Evolutionary conservation across 352 stramenopile species (phyloP), one percentile per base, ranked within the genome.

Genomic region (Aphanomyces cochlioides): DNA sequence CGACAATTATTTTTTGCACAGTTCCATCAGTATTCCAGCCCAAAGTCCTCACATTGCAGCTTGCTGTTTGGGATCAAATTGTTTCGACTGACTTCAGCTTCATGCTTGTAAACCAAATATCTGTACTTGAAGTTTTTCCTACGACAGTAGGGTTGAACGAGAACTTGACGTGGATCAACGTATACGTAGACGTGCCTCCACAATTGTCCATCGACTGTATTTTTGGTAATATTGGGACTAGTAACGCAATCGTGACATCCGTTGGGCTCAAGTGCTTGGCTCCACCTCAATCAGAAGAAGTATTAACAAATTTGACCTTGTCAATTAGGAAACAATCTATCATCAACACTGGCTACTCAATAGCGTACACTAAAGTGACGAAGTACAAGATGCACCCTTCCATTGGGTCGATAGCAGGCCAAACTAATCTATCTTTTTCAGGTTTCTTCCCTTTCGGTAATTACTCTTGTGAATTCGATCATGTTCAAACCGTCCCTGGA

Each of bases 361-460:
- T 61, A 3, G 7, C 54, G 6, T 61, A 41, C 54, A 19, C 19
- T 17, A 61, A 61, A 37, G 28, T 45, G 3, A 17, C 19, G 1
- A 15, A 19, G 5, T n/a, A 45, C 10, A 37, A 40, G 12, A 39
- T 61, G 13, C 3, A 61, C 36, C 54, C 54, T 41, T 13, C 36
- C 19, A 12, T 37, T 61, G 54, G 54, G 7, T 37, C 54, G 1
- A 61, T 61, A 10, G 15, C 54, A 41, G 54, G 54, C 54, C 39
- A 61, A 17, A 70, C 64, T 19, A 64, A 36, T 21, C 17, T 70
- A 0, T 40, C 37, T 5, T 70, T 70, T 36, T 63, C n/a, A 5
- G 64, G 64, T 10, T 45, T 34, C 54, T 70, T 70, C 28, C 17
- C 41, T 10, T 13, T 36, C 21, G 36, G 39, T 17, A 43, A 47